Evolutionary conservation across 441 rosid species (phyloP).

Genomic region (Syzygium syzygioides): DNA sequence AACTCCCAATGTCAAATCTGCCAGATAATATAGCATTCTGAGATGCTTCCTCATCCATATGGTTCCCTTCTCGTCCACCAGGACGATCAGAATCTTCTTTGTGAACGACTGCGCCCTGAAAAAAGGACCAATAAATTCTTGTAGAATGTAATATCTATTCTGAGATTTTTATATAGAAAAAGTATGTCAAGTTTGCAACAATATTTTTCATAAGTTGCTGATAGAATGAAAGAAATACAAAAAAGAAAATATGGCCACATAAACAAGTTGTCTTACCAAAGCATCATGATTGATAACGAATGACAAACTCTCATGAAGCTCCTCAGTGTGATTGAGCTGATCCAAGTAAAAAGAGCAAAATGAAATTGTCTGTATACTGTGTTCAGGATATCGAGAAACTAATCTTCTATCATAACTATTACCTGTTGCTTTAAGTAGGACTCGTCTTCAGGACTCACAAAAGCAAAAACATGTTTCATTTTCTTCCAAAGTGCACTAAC

Average conservation of each 20-base stretch:
- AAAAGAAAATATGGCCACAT: neutral
- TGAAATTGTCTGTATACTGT: neutral
- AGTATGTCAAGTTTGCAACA: neutral
- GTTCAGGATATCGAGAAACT: neutral
- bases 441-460: neutral
- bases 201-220: neutral
- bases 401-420: neutral
- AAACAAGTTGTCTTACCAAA: neutral
- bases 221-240: neutral
- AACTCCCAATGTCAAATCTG: slow-evolving; percentile 2
- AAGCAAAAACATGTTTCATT: neutral
- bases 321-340: neutral
- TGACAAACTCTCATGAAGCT: neutral
- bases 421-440: neutral
- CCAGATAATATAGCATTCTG: neutral
- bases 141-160: neutral
- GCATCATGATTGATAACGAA: neutral
- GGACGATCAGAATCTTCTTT: slow-evolving; percentile 3
- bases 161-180: neutral
- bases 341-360: neutral
- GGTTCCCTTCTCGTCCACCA: neutral
- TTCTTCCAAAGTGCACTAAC: neutral
- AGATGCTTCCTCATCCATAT: slow-evolving; percentile 1
- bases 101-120: neutral
- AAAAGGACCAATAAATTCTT: neutral